Percentiles rank a stretch among this genome's conserved stretches.
Evolutionary conservation across 345 rosid genomes (phyloP).

Genomic region (Crucihimalaya himalaica): DNA sequence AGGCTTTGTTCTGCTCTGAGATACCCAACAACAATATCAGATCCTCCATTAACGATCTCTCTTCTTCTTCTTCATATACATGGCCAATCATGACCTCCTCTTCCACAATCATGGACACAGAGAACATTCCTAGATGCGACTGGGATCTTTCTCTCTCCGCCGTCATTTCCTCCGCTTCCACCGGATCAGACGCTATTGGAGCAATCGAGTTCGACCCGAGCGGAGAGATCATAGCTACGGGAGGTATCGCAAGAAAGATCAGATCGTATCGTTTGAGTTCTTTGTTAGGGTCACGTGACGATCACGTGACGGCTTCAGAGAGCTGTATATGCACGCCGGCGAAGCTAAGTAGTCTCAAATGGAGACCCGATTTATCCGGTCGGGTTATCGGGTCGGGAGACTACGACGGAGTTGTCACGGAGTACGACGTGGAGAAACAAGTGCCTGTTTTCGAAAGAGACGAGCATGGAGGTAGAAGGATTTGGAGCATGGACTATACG

Average conservation of each 20-base stretch:
- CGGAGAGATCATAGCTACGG: conserved; percentile 64
- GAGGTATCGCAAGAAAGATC: conserved; percentile 85
- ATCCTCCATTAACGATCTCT: conserved; percentile 25
- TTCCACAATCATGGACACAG: conserved; percentile 22
- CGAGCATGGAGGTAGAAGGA: conserved; percentile 89
- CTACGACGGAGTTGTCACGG: conserved; percentile 89
- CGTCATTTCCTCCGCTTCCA: conserved; percentile 46
- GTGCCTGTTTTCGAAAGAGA: conserved; percentile 78
- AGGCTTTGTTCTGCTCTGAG: conserved; percentile 48
- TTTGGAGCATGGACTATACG: conserved; percentile 89
- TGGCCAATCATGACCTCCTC: conserved; percentile 59
- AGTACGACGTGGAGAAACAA: conserved; percentile 68
- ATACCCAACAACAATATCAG: conserved; percentile 41
- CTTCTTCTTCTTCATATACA: conserved; percentile 42
- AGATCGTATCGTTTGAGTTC: conserved; percentile 58
- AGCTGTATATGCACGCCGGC: conserved; percentile 82
- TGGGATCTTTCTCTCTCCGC: conserved; percentile 69
- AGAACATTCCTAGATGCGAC: conserved; percentile 47
- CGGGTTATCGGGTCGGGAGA: conserved; percentile 79
- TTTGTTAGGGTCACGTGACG: conserved; percentile 38
- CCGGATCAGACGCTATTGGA: conserved; percentile 65
- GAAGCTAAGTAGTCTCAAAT: conserved; percentile 76
- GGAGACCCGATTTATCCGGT: conserved; percentile 64
- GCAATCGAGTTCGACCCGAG: conserved; percentile 73
- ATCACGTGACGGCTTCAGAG: conserved; percentile 50